Evolutionary conservation across 257 asterid species (phyloP).

Genomic region (Cruciata laevipes): DNA sequence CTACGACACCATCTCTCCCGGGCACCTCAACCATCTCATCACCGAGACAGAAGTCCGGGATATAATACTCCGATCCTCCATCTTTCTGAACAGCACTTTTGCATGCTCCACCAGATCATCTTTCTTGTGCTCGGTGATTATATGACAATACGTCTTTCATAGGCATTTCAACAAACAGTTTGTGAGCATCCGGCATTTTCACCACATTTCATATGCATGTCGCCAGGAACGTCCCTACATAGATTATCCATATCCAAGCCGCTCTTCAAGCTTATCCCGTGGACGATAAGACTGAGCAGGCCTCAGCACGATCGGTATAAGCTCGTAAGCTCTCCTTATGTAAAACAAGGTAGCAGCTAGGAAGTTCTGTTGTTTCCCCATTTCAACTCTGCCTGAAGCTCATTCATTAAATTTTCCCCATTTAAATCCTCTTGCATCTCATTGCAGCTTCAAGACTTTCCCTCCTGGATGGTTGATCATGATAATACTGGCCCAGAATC

Average conservation of each 20-base stretch:
- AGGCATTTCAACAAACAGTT: constrained; percentile 35
- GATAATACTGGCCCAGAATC: too few species aligned
- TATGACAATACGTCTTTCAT: neutral
- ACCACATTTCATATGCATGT: neutral
- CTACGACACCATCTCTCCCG: too few species aligned
- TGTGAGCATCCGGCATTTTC: constrained; percentile 24
- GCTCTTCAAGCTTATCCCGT: neutral
- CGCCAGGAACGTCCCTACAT: neutral
- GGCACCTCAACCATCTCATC: too few species aligned
- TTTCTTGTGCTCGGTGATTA: neutral
- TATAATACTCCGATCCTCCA: neutral
- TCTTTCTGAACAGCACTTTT: neutral
- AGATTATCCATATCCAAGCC: neutral
- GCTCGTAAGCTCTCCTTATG: too few species aligned
- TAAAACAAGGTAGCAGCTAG: too few species aligned
- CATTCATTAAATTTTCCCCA: too few species aligned
- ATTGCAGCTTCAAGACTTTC: too few species aligned
- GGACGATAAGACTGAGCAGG: neutral
- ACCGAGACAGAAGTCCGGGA: neutral
- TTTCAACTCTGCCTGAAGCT: too few species aligned
- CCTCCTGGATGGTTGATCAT: too few species aligned
- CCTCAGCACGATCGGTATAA: neutral
- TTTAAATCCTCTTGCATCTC: too few species aligned
- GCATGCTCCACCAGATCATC: neutral
- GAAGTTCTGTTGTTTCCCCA: too few species aligned